A percentile compares a stretch with the other conserved stretches of the same genome.
Conservation (phyloP, 352 stramenopile genomes). For the Phytophthora uliginosa region DNA sequence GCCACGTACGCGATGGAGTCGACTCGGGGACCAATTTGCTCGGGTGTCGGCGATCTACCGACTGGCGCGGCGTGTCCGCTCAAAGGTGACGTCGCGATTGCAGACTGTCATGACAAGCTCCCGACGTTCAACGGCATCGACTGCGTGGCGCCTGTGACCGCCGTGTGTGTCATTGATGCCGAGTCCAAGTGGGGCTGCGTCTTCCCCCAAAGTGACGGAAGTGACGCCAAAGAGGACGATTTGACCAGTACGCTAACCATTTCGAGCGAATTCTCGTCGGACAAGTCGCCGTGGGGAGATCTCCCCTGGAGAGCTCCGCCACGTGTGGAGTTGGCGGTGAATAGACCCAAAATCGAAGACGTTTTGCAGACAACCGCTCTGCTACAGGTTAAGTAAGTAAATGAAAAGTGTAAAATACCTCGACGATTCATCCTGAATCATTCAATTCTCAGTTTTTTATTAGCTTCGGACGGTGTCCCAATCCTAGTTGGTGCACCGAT, state of each 20-base stretch:
- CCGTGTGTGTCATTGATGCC: conserved; percentile 35
- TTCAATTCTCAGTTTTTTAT: neutral
- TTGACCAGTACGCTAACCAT: conserved; percentile 18
- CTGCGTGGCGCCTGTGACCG: conserved; percentile 44
- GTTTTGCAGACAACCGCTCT: neutral
- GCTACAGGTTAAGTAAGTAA: conserved; percentile 2
- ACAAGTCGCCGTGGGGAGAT: conserved; percentile 30
- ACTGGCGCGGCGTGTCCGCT: conserved; percentile 48
- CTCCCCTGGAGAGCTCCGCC: conserved; percentile 36
- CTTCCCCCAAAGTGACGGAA: conserved; percentile 16
- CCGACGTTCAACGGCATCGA: conserved; percentile 46
- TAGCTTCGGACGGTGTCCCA: too few species aligned
- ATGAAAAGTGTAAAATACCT: neutral
- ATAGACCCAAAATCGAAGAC: neutral
- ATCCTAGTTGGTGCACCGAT: neutral
- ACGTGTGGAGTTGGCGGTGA: conserved; percentile 1
- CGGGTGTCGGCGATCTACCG: conserved; percentile 42
- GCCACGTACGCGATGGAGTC: conserved; percentile 54
- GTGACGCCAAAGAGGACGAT: neutral
- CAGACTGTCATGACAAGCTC: conserved; percentile 48
- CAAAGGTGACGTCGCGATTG: conserved; percentile 44
- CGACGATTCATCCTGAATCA: too few species aligned
- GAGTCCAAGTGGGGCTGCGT: conserved; percentile 42
- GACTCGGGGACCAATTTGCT: conserved; percentile 46
- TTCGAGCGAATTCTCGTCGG: conserved; percentile 2